Conservation (phyloP, 495 filamentous ascomycete species). For the Pyrenula massariospora region DNA sequence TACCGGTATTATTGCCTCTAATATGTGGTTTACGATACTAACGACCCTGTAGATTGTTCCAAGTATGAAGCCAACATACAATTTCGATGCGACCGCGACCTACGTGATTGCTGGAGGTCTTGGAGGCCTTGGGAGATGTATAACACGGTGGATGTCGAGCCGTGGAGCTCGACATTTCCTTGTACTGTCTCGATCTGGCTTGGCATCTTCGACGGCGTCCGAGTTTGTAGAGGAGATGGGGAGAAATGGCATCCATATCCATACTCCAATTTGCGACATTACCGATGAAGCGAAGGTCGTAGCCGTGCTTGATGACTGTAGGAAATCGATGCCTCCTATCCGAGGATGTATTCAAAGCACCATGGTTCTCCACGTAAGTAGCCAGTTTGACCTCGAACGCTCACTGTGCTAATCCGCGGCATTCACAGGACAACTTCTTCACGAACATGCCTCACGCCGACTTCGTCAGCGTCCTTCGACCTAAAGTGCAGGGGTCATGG, state of each 20-base stretch:
- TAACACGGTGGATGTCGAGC: constrained; percentile 25
- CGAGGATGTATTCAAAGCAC: constrained; percentile 25
- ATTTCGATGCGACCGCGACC: constrained; percentile 2
- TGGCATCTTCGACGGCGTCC: background rate
- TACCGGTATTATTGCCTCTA: constrained; percentile 4
- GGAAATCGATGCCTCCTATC: constrained; percentile 14
- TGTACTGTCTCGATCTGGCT: constrained; percentile 15
- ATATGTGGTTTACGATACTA: constrained; percentile 10
- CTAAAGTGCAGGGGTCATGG: background rate
- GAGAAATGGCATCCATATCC: constrained; percentile 8
- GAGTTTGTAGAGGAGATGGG: constrained; percentile 4
- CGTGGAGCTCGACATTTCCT: constrained; percentile 20
- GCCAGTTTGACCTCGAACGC: no score
- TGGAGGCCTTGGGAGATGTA: constrained; percentile 25
- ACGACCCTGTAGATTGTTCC: no score
- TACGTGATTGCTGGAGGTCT: constrained; percentile 26
- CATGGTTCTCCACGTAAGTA: constrained; percentile 26
- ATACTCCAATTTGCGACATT: constrained; percentile 27
- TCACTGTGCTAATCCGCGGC: no score
- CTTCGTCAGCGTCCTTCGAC: background rate
- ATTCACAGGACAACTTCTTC: background rate
- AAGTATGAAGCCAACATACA: constrained; percentile 1
- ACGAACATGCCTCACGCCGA: background rate
- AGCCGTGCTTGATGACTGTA: constrained; percentile 1
- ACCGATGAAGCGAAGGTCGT: constrained; percentile 13